Evolutionary conservation across 257 asterid genomes (phyloP).

Genomic region (Eustoma russellianum): DNA sequence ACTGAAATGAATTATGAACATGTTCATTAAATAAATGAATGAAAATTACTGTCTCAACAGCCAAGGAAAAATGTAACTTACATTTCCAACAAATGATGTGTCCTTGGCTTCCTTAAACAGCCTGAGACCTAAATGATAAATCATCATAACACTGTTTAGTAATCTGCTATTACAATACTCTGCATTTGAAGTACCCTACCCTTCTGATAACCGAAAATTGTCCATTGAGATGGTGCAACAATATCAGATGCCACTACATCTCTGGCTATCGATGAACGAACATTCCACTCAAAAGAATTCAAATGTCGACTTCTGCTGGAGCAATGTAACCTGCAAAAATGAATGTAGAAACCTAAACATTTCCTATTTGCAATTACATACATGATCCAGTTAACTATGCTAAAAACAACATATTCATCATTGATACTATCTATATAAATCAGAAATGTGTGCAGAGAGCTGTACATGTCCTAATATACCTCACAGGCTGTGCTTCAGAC

Average conservation of each 20-base stretch:
- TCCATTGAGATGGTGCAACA: slow-evolving; percentile 73
- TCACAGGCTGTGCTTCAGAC: slow-evolving; percentile 42
- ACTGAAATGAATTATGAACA: slow-evolving; percentile 26
- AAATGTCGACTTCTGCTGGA: slow-evolving; percentile 37
- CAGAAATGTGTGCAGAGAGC: slow-evolving; percentile 6
- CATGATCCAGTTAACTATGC: too few relatives aligned
- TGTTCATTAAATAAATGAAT: slow-evolving; percentile 3
- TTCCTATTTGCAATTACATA: too few relatives aligned
- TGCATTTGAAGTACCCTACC: slow-evolving; percentile 38
- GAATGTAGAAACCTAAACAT: neutral
- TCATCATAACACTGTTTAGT: slow-evolving; percentile 2
- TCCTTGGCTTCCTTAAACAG: slow-evolving; percentile 92
- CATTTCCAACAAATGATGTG: slow-evolving; percentile 62
- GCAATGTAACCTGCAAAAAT: slow-evolving; percentile 52
- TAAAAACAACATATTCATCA: too few relatives aligned
- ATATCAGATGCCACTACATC: slow-evolving; percentile 78
- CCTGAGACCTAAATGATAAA: slow-evolving; percentile 50
- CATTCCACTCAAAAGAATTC: slow-evolving; percentile 66
- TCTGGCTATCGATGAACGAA: slow-evolving; percentile 51
- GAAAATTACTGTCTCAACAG: slow-evolving; percentile 5
- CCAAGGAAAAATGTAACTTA: slow-evolving; percentile 21
- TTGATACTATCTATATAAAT: neutral
- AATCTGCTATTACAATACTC: slow-evolving; percentile 15
- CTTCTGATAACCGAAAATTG: slow-evolving; percentile 88
- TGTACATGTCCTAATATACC: slow-evolving; percentile 28